These are phyloP conservation scores for Xylariales sp. DNA, from an alignment of 2,329 filamentous ascomycete genomes.

Conservation along the genomic window DNA sequence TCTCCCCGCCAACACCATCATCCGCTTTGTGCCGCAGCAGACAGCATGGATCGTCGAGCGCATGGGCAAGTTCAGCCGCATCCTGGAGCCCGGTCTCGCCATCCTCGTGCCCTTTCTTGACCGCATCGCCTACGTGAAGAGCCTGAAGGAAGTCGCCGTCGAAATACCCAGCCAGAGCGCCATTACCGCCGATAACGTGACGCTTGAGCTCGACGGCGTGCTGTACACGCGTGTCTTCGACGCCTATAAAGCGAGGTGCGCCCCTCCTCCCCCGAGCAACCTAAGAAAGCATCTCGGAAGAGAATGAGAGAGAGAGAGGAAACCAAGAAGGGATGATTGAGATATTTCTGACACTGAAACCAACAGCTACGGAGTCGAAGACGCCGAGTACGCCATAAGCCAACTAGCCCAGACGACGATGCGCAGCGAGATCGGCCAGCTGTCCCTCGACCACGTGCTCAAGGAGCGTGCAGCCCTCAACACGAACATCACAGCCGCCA, in stretches of 20 bases:
- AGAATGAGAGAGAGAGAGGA: not conserved
- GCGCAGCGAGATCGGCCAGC: conserved; percentile 97
- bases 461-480: conserved; percentile 97
- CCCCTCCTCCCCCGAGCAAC: conserved; percentile 4
- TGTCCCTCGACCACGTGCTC: conserved; percentile 95
- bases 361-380: conserved; percentile 92
- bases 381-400: conserved; percentile 98
- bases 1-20: conserved; percentile 90
- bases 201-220: conserved; percentile 93
- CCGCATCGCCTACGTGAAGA: conserved; percentile 97
- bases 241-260: conserved; percentile 94
- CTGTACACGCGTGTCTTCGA: conserved; percentile 97
- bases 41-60: conserved; percentile 99
- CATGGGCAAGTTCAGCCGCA: conserved; percentile 97
- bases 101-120: conserved; percentile 91
- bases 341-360: conserved; percentile 17
- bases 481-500: conserved; percentile 97
- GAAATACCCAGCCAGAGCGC: conserved; percentile 98
- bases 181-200: conserved; percentile 98
- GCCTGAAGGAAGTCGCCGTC: conserved; percentile 92
- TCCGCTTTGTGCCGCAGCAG: conserved; percentile 99
- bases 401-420: conserved; percentile 98
- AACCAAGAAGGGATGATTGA: too few relatives aligned
- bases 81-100: conserved; percentile 90
- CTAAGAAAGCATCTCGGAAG: not conserved